Percentiles rank a stretch among this genome's conserved stretches.
Conservation (phyloP, 306 rosid genomes). For the Cucurbita moschata region DNA sequence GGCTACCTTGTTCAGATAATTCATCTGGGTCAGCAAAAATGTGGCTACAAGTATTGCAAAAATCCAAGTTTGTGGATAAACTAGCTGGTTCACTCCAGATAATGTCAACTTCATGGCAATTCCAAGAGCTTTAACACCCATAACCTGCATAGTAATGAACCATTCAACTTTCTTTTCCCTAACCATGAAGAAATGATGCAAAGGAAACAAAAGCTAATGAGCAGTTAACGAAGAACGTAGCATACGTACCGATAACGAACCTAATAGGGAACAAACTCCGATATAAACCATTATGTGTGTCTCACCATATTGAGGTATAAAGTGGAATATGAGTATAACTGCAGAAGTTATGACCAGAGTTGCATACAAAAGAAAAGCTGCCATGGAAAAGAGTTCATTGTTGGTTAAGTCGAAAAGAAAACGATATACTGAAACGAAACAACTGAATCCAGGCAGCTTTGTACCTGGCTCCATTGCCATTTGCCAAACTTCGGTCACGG, state of each 20-base stretch:
- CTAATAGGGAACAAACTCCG: slow-evolving; percentile 73
- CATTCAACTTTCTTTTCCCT: background rate
- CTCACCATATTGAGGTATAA: slow-evolving; percentile 65
- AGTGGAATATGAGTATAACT: slow-evolving; percentile 42
- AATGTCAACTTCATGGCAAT: slow-evolving; percentile 64
- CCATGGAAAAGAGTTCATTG: slow-evolving; percentile 4
- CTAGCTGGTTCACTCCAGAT: slow-evolving; percentile 57
- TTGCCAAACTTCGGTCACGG: slow-evolving; percentile 76
- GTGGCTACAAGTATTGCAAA: slow-evolving; percentile 41
- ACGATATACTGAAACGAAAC: background rate
- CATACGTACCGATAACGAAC: slow-evolving; percentile 55
- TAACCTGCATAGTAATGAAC: slow-evolving; percentile 29
- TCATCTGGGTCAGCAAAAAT: slow-evolving; percentile 64
- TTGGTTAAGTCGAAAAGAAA: background rate
- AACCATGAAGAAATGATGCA: background rate
- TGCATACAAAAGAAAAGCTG: slow-evolving; percentile 69
- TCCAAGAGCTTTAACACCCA: slow-evolving; percentile 81
- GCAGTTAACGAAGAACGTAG: background rate
- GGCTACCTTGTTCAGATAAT: slow-evolving; percentile 64
- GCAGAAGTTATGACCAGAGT: slow-evolving; percentile 43
- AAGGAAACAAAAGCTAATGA: background rate
- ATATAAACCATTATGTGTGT: slow-evolving; percentile 74
- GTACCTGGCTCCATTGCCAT: slow-evolving; percentile 83
- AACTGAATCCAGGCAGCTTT: slow-evolving; percentile 3
- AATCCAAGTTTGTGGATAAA: slow-evolving; percentile 58